phyloP scores from a whole-genome alignment of 2,329 filamentous ascomycete genomes.

The Aspergillus texensis region DNA sequence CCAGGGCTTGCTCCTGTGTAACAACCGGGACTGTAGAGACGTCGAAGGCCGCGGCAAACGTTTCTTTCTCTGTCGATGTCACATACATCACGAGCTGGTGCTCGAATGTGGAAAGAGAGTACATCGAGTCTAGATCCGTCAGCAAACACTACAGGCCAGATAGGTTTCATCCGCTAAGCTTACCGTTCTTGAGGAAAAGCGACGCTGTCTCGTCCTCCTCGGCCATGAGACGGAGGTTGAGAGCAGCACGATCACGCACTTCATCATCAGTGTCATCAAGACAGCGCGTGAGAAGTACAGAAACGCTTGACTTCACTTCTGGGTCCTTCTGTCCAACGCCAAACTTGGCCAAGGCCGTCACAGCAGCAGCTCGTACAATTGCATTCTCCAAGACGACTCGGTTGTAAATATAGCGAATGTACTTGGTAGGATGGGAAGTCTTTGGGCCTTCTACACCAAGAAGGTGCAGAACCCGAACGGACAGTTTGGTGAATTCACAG shows the following conservation, averaged over 20 bases:
- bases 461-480: constrained; percentile 90
- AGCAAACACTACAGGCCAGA: constrained; percentile 19
- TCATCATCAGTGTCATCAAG: constrained; percentile 97
- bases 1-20: constrained; percentile 91
- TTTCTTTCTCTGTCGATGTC: constrained; percentile 83
- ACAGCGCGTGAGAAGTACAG: constrained; percentile 88
- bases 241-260: constrained; percentile 89
- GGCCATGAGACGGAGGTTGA: constrained; percentile 89
- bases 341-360: constrained; percentile 95
- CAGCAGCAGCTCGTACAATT: constrained; percentile 90
- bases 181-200: constrained; percentile 91
- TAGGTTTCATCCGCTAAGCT: constrained; percentile 22
- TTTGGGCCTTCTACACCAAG: constrained; percentile 93
- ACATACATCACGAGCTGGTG: constrained; percentile 98
- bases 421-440: constrained; percentile 94
- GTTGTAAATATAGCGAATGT: constrained; percentile 99
- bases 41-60: constrained; percentile 85
- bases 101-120: constrained; percentile 90
- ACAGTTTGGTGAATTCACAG: constrained; percentile 97
- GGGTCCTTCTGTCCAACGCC: constrained; percentile 94
- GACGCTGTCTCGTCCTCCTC: constrained; percentile 85
- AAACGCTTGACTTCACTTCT: constrained; percentile 94
- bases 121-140: constrained; percentile 75
- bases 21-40: constrained; percentile 89
- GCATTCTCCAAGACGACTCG: constrained; percentile 96